A percentile compares a stretch with the other conserved stretches of the same genome.
Evolutionary conservation across 306 rosid species (phyloP).

Genomic region (Cercis canadensis): DNA sequence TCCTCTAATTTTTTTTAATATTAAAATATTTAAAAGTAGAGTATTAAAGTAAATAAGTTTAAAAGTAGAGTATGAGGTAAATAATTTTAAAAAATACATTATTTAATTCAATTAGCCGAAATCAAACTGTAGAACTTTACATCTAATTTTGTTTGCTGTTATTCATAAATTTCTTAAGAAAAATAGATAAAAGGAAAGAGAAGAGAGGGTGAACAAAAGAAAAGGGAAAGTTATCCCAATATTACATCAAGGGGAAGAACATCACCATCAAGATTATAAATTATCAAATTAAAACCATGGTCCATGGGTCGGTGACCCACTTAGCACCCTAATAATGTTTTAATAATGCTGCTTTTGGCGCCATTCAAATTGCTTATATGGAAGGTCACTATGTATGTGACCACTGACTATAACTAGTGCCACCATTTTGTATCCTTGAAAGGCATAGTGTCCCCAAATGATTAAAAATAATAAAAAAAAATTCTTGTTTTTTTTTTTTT

Average conservation of each 20-base stretch:
- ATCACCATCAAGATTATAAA: constrained; percentile 29
- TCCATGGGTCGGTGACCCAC: constrained; percentile 42
- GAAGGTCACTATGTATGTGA: constrained; percentile 43
- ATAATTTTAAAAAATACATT: too few species aligned
- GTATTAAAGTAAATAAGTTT: too few species aligned
- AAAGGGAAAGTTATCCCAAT: neutral
- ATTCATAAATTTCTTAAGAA: too few species aligned
- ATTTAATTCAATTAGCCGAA: too few species aligned
- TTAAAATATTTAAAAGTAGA: too few species aligned
- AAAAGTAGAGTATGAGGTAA: too few species aligned
- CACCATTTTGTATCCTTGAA: constrained; percentile 34
- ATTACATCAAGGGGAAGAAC: constrained; percentile 12
- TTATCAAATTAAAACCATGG: constrained; percentile 15
- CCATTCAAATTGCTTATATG: constrained; percentile 40
- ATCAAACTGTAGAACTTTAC: too few species aligned
- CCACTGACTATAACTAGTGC: constrained; percentile 33
- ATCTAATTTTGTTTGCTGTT: too few species aligned
- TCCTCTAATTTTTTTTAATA: too few species aligned
- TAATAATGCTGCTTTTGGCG: constrained; percentile 38
- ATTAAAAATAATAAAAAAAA: neutral
- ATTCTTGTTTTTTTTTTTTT: too few species aligned
- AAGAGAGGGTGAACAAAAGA: neutral
- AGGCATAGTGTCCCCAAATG: constrained; percentile 28
- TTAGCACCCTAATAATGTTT: constrained; percentile 24
- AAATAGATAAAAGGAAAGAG: too few species aligned